phyloP scores from a whole-genome alignment of 352 stramenopile genomes.

The Pythium dissotocum region DNA sequence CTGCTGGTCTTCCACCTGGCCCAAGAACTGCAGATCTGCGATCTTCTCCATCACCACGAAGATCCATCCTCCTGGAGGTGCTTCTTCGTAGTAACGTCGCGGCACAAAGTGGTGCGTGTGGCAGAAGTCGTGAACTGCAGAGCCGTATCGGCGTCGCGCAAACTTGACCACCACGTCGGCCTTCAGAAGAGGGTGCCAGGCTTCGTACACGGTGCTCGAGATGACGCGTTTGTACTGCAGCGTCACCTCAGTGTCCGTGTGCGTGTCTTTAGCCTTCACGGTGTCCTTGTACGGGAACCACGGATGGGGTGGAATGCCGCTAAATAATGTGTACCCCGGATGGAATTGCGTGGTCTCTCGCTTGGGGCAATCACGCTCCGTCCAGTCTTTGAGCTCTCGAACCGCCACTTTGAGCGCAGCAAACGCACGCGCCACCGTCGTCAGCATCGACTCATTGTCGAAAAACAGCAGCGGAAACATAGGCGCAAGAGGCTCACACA shows the following conservation, averaged over 20 bases:
- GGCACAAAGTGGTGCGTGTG: neutral
- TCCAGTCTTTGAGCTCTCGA: neutral
- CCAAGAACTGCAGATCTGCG: neutral
- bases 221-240: neutral
- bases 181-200: conserved; percentile 12
- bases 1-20: conserved; percentile 11
- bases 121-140: conserved; percentile 22
- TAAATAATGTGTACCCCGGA: neutral
- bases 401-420: neutral
- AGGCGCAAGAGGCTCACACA: conserved; percentile 31
- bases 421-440: neutral
- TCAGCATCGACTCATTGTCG: neutral
- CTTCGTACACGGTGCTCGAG: neutral
- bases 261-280: neutral
- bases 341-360: neutral
- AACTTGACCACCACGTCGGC: conserved; percentile 32
- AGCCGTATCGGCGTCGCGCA: conserved; percentile 20
- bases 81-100: conserved; percentile 18
- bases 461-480: conserved; percentile 33
- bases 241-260: neutral
- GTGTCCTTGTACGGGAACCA: conserved; percentile 33
- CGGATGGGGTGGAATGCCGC: conserved; percentile 14
- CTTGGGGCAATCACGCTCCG: neutral
- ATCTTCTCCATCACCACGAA: conserved; percentile 35
- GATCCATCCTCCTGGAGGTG: conserved; percentile 24